Evolutionary conservation across 441 rosid genomes (phyloP).

Genomic region (Croton setiger): DNA sequence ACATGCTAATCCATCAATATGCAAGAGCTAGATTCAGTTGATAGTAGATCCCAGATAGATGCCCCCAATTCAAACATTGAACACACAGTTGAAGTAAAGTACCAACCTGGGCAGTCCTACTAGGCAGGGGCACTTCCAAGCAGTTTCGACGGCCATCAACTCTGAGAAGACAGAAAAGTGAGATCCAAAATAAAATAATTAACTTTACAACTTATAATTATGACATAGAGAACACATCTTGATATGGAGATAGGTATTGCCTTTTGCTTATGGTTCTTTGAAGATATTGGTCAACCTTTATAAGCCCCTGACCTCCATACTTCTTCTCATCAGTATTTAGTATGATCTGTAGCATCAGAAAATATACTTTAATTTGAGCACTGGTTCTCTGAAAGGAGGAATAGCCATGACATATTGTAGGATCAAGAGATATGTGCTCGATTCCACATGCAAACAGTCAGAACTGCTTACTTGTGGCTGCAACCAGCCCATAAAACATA

Average conservation of each 20-base stretch:
- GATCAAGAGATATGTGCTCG: not conserved
- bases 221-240: slow-evolving; percentile 7
- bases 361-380: not conserved
- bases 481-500: not conserved
- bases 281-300: slow-evolving; percentile 53
- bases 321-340: slow-evolving; percentile 74
- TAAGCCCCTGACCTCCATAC: slow-evolving; percentile 73
- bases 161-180: slow-evolving; percentile 39
- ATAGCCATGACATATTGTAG: not conserved
- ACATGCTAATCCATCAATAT: not conserved
- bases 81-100: slow-evolving; percentile 13
- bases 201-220: not conserved
- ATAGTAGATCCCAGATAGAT: not conserved
- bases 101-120: slow-evolving; percentile 93
- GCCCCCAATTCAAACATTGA: not conserved
- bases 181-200: slow-evolving; percentile 15
- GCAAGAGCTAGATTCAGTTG: not conserved
- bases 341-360: slow-evolving; percentile 50
- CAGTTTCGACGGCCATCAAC: slow-evolving; percentile 72
- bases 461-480: not conserved
- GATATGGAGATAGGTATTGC: slow-evolving; percentile 32
- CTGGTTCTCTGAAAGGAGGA: not conserved
- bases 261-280: slow-evolving; percentile 69
- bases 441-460: not conserved
- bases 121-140: slow-evolving; percentile 76